Conservation (phyloP, 2,329 filamentous ascomycete species). For the Chaetothyriales sp. region DNA sequence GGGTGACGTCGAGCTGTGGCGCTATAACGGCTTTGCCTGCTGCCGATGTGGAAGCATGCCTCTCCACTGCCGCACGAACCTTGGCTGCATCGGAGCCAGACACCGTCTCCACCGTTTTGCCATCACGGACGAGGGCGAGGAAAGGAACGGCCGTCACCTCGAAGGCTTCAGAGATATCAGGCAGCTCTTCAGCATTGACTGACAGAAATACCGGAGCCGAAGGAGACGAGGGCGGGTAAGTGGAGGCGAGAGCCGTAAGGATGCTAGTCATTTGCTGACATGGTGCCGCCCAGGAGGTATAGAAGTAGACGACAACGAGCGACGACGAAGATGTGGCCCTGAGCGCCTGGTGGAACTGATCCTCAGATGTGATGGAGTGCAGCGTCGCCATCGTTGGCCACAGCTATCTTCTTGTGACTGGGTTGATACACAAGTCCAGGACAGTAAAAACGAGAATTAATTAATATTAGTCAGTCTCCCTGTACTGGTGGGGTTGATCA, state of each 20-base stretch:
- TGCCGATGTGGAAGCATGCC: slow-evolving; percentile 44
- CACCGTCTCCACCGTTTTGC: slow-evolving; percentile 65
- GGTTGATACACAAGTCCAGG: background rate
- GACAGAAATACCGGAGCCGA: slow-evolving; percentile 59
- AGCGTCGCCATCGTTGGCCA: slow-evolving; percentile 53
- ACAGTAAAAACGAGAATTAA: background rate
- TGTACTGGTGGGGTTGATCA: background rate
- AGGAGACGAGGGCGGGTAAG: slow-evolving; percentile 55
- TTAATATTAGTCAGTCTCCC: background rate
- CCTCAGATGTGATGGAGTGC: slow-evolving; percentile 58
- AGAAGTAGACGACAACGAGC: slow-evolving; percentile 79
- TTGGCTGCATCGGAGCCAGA: slow-evolving; percentile 79
- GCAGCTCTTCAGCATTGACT: slow-evolving; percentile 86
- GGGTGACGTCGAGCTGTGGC: slow-evolving; percentile 26
- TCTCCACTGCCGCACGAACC: slow-evolving; percentile 73
- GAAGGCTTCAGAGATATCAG: slow-evolving; percentile 81
- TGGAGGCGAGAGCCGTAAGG: slow-evolving; percentile 67
- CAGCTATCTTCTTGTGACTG: background rate
- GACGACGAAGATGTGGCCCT: slow-evolving; percentile 51
- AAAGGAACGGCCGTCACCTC: slow-evolving; percentile 90
- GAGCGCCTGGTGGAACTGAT: slow-evolving; percentile 56
- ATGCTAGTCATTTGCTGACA: slow-evolving; percentile 89
- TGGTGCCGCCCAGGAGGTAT: slow-evolving; percentile 90
- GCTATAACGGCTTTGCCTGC: slow-evolving; percentile 24
- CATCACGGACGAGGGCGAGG: slow-evolving; percentile 65